These are phyloP conservation scores for Phaseolus lunatus DNA, from an alignment of 306 rosid species.

Conservation along the genomic window DNA sequence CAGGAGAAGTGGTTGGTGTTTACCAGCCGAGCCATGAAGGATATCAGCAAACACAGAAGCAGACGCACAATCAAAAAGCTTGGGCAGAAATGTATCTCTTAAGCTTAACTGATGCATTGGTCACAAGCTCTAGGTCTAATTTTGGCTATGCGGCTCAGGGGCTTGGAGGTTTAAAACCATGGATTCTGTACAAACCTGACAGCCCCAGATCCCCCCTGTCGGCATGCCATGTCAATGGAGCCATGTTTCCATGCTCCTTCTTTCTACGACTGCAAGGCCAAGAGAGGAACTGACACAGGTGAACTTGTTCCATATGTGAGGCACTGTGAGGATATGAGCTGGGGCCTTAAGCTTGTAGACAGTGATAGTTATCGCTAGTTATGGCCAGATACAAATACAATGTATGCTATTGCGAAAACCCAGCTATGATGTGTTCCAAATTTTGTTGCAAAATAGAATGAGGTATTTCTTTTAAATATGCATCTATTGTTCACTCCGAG, in stretches of 20 bases:
- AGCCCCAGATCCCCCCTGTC: constrained; percentile 67
- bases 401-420: constrained; percentile 16
- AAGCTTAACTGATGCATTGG: constrained; percentile 66
- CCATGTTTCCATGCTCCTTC: constrained; percentile 88
- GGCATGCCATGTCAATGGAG: constrained; percentile 76
- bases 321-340: constrained; percentile 87
- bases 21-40: constrained; percentile 83
- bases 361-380: neutral
- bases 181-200: constrained; percentile 83
- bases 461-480: neutral
- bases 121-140: constrained; percentile 82
- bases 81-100: constrained; percentile 75
- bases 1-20: constrained; percentile 66
- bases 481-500: neutral
- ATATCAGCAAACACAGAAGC: constrained; percentile 75
- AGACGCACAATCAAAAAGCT: constrained; percentile 70
- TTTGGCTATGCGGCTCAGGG: constrained; percentile 86
- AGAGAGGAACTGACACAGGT: constrained; percentile 70
- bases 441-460: constrained; percentile 50
- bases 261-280: constrained; percentile 80
- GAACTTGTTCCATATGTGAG: constrained; percentile 68
- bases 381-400: neutral
- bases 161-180: constrained; percentile 75
- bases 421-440: constrained; percentile 15
- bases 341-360: constrained; percentile 84